Conservation (phyloP, 169 alveolate genomes). For the Cytauxzoon felis region DNA sequence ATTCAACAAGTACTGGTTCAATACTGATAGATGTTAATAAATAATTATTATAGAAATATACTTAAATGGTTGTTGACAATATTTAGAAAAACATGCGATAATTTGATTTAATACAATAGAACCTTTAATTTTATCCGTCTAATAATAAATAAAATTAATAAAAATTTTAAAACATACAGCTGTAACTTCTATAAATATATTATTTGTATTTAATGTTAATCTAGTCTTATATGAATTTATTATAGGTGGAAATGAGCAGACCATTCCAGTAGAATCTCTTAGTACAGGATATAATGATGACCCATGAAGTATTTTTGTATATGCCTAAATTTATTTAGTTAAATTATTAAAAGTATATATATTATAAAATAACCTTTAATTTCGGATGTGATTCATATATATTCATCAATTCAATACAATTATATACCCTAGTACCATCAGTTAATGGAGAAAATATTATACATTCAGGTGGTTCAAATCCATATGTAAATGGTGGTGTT, state of each 20-base stretch:
- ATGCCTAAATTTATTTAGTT: conserved; percentile 55
- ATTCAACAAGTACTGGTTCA: conserved; percentile 26
- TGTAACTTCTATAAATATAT: conserved; percentile 95
- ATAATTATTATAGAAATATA: neutral
- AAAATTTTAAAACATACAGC: conserved; percentile 4
- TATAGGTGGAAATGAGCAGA: conserved; percentile 97
- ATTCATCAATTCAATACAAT: conserved; percentile 78
- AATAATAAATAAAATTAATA: neutral
- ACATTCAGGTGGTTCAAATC: conserved; percentile 84
- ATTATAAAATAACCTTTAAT: conserved; percentile 56
- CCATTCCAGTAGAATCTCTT: conserved; percentile 85
- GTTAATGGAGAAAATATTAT: conserved; percentile 89
- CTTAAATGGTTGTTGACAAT: conserved; percentile 43
- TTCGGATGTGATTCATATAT: conserved; percentile 79
- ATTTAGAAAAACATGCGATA: conserved; percentile 78
- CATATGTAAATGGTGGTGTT: conserved; percentile 87
- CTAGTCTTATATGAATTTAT: conserved; percentile 94
- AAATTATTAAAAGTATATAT: conserved; percentile 45
- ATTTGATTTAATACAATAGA: conserved; percentile 64
- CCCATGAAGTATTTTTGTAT: conserved; percentile 83
- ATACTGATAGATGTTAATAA: neutral
- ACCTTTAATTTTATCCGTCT: conserved; percentile 52
- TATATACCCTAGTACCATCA: conserved; percentile 70
- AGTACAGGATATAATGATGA: conserved; percentile 87
- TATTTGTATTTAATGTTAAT: conserved; percentile 90